These are phyloP conservation scores for Tuber borchii DNA, from an alignment of 495 filamentous ascomycete genomes.

Conservation along the genomic window DNA sequence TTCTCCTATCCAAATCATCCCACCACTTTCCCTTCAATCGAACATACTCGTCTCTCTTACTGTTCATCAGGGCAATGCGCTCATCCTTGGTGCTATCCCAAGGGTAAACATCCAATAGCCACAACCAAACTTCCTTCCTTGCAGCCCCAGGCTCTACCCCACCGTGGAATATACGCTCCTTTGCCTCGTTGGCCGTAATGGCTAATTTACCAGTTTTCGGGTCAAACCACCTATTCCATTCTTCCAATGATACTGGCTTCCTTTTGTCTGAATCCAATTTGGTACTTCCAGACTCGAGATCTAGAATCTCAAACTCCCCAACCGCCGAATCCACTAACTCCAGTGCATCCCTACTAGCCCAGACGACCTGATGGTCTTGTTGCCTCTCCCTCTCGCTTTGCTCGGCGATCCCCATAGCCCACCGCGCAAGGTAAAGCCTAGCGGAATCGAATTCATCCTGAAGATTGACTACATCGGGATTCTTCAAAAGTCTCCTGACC, in stretches of 20 bases:
- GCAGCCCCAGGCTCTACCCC: conserved; percentile 82
- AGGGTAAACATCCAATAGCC: conserved; percentile 80
- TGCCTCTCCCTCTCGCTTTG: conserved; percentile 85
- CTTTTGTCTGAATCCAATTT: conserved; percentile 63
- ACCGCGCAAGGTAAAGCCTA: conserved; percentile 83
- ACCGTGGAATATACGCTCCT: conserved; percentile 92
- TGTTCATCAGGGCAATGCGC: conserved; percentile 69
- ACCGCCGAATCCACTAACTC: conserved; percentile 90
- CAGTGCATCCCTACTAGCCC: conserved; percentile 85
- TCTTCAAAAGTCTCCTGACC: conserved; percentile 73
- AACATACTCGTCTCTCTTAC: conserved; percentile 85
- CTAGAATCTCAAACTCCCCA: conserved; percentile 90
- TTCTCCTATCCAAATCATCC: conserved; percentile 81
- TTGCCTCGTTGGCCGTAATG: conserved; percentile 81
- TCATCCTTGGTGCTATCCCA: conserved; percentile 84
- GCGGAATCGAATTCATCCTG: conserved; percentile 97
- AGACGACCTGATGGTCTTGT: conserved; percentile 55
- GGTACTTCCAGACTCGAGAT: conserved; percentile 65
- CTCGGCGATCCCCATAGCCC: conserved; percentile 98
- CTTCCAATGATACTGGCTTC: conserved; percentile 68
- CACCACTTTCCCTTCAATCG: conserved; percentile 93
- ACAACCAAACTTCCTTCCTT: conserved; percentile 93
- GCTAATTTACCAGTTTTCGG: conserved; percentile 61
- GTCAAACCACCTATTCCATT: conserved; percentile 88
- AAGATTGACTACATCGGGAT: conserved; percentile 89